phyloP scores from a whole-genome alignment of 805 yeast genomes.

The Zygosaccharomyces siamensis region DNA sequence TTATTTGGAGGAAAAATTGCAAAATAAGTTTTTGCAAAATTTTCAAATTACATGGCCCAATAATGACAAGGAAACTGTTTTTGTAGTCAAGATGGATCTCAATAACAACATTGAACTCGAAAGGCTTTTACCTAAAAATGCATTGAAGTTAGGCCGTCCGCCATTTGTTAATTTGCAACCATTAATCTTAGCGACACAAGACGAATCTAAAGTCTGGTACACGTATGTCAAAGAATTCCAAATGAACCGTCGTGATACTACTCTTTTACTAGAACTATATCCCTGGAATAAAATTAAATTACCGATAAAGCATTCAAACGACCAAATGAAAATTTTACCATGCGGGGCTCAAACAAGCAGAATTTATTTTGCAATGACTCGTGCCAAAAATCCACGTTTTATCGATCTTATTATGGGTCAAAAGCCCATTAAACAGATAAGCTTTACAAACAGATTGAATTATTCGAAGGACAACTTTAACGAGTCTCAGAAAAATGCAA shows the following conservation, averaged over 20 bases:
- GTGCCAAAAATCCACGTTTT: slow-evolving; percentile 48
- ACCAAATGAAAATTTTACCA: slow-evolving; percentile 46
- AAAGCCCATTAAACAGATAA: slow-evolving; percentile 50
- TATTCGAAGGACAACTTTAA: slow-evolving; percentile 49
- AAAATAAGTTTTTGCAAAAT: slow-evolving; percentile 43
- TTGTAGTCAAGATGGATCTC: slow-evolving; percentile 23
- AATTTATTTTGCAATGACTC: slow-evolving; percentile 61
- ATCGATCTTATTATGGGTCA: slow-evolving; percentile 52
- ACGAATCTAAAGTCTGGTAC: slow-evolving; percentile 55
- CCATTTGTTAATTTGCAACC: slow-evolving; percentile 60
- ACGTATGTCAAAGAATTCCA: slow-evolving; percentile 47
- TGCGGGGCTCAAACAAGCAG: slow-evolving; percentile 60
- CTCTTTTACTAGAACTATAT: slow-evolving; percentile 47
- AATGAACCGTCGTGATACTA: slow-evolving; percentile 29
- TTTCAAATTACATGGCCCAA: slow-evolving; percentile 52
- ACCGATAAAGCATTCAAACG: slow-evolving; percentile 39
- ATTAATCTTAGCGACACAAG: slow-evolving; percentile 46
- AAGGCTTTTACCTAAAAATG: slow-evolving; percentile 46
- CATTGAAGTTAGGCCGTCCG: slow-evolving; percentile 48
- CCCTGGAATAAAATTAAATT: slow-evolving; percentile 53
- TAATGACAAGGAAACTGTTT: slow-evolving; percentile 38
- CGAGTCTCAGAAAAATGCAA: slow-evolving; percentile 53
- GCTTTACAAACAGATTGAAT: slow-evolving; percentile 50
- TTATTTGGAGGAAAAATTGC: slow-evolving; percentile 56
- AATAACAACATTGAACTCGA: slow-evolving; percentile 40